Conservation (phyloP, 179 eudicot species). For the Silene vulgaris region DNA sequence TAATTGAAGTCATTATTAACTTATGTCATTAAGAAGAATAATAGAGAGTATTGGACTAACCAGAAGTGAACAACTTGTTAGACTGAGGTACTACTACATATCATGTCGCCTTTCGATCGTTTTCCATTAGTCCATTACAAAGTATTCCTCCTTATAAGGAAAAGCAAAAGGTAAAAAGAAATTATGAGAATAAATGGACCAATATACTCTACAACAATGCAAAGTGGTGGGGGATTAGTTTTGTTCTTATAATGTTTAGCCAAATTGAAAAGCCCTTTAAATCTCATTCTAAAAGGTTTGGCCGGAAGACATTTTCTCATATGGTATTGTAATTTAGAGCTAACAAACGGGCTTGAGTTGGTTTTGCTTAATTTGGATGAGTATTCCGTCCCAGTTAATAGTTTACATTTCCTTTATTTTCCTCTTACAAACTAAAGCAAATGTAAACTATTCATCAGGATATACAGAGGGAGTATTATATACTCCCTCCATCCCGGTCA, state of each 20-base stretch:
- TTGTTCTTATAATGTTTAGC: slow-evolving; percentile 16
- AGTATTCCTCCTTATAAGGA: slow-evolving; percentile 10
- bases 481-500: no score
- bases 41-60: not conserved
- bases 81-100: not conserved
- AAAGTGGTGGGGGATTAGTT: slow-evolving; percentile 21
- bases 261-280: not conserved
- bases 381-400: no score
- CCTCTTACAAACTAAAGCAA: no score
- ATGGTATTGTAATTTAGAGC: no score
- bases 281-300: no score
- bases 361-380: no score
- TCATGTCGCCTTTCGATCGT: slow-evolving; percentile 16
- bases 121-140: slow-evolving; percentile 23
- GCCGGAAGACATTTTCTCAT: no score
- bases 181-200: slow-evolving; percentile 2
- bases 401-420: no score
- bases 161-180: not conserved
- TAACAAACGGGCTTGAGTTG: no score
- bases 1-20: not conserved
- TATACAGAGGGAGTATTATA: no score
- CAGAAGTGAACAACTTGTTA: slow-evolving; percentile 12
- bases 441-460: no score
- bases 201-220: slow-evolving; percentile 11
- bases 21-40: not conserved